These are phyloP conservation scores for Boletales sp. DNA, from an alignment of 768 basidiomycete genomes.

Conservation along the genomic window DNA sequence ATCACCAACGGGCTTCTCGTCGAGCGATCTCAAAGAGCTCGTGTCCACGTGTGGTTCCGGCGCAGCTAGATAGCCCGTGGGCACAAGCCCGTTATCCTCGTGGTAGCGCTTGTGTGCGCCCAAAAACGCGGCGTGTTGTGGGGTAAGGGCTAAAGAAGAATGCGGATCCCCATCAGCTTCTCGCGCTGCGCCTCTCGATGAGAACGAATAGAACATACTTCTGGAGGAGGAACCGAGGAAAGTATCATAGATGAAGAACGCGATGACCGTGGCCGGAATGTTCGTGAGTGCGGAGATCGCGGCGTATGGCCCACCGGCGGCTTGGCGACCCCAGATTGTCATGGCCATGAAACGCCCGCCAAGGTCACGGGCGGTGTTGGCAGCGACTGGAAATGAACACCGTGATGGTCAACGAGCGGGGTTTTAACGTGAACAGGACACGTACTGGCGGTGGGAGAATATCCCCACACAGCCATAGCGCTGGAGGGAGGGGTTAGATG, in stretches of 20 bases:
- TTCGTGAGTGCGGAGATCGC: constrained; percentile 64
- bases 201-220: constrained; percentile 36
- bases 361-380: constrained; percentile 67
- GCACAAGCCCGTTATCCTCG: constrained; percentile 24
- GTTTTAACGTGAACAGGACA: background rate
- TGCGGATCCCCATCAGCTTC: constrained; percentile 7
- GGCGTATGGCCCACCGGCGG: constrained; percentile 52
- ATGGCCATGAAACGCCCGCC: constrained; percentile 61
- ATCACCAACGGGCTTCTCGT: constrained; percentile 6
- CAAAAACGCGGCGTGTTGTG: constrained; percentile 20
- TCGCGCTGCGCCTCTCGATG: background rate
- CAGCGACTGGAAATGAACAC: constrained; percentile 38
- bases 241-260: constrained; percentile 50
- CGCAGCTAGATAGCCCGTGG: constrained; percentile 17
- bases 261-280: constrained; percentile 60
- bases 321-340: constrained; percentile 55
- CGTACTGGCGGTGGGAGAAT: constrained; percentile 45
- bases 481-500: constrained; percentile 30
- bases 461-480: constrained; percentile 59
- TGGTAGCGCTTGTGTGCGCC: constrained; percentile 19
- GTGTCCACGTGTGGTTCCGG: constrained; percentile 7
- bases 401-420: background rate
- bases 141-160: constrained; percentile 19
- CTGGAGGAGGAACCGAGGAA: constrained; percentile 57
- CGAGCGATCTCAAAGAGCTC: constrained; percentile 8